Base-by-base conservation (phyloP, 2,329 filamentous ascomycete genomes). In the Mycogone perniciosa region DNA sequence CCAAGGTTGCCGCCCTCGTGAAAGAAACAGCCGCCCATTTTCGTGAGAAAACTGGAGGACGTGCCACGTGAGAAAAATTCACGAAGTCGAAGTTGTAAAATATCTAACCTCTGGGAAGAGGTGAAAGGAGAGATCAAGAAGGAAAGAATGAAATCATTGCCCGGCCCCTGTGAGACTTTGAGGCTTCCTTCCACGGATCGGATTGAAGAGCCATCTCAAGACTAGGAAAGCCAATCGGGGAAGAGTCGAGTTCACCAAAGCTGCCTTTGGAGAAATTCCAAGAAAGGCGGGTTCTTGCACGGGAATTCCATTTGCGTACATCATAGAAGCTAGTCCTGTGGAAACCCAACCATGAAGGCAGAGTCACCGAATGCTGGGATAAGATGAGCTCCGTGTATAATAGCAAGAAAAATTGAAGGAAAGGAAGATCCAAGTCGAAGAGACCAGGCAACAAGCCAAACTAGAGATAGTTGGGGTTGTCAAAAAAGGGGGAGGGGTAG, bases 1-100 rank as follows among this genome's bases (percentile, higher is more conserved):
- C 43, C 50, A 43, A 48, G 44, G 44, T 20, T 31, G 46, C 41
- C 46, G 29, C 33, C 50, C 50, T 45, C 41, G 46, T 29, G 46
- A 52, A 45, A 50, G 50, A 38, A 20, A 45, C 30, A 27, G 33
- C 46, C 31, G 34, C 35, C 46, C 20, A 31, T 37, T 9, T 50
- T 51, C 49, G 41, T 52, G 42, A 31, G 42, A 52, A 20, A 20
- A 45, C 27, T 35, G 35, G 37, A 27, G 9, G 27, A 31, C 29
- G 34, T 45, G 33, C 42, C 26, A 46, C 33, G 20, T 29, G 37
- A 40, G 38, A 11, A 37, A n/a, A 10, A 37, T 37, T 31, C 31
- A 41, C 31, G 30, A 33, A 27, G 29, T 13, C n/a, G 26, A 38
- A 33, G 27, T 20, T 26, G 30, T 33, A 31, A 44, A 44, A 44